Evolutionary conservation across 2,329 filamentous ascomycete genomes (phyloP).

Genomic region (Arthrobotrys sinensis): DNA sequence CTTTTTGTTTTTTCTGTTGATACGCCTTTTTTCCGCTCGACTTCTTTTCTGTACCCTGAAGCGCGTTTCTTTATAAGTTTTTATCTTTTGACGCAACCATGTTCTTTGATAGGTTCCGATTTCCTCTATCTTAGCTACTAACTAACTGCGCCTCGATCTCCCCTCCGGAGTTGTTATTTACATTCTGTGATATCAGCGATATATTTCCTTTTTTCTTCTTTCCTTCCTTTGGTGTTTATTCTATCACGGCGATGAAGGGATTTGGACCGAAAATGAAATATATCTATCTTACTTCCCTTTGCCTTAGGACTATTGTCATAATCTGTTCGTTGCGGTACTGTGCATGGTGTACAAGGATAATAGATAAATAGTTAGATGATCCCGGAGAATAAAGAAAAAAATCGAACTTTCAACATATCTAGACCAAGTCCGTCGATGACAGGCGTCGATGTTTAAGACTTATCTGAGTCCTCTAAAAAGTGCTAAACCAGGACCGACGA

Average conservation of each 20-base stretch:
- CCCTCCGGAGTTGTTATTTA: conserved; percentile 23
- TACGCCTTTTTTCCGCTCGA: conserved; percentile 1
- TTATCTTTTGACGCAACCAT: conserved; percentile 8
- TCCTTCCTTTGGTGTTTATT: not conserved
- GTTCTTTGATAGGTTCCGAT: conserved; percentile 13
- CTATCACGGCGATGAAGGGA: conserved; percentile 2
- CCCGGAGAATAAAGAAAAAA: no score
- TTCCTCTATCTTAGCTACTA: conserved; percentile 19
- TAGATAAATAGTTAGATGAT: not conserved
- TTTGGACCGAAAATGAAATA: conserved; percentile 2
- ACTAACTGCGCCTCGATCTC: conserved; percentile 9
- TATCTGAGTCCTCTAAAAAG: no score
- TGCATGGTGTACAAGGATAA: not conserved
- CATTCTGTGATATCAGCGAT: conserved; percentile 49
- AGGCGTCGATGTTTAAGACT: no score
- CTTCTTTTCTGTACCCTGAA: conserved; percentile 15
- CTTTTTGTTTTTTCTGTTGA: not conserved
- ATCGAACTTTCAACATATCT: no score
- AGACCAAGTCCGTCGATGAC: no score
- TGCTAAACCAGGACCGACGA: no score
- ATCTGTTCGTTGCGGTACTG: not conserved
- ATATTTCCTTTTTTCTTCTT: conserved; percentile 16
- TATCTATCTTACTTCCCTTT: not conserved
- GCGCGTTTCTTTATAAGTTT: conserved; percentile 6
- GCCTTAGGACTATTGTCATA: not conserved